Percentiles rank a stretch among this genome's conserved stretches.
Evolutionary conservation across 441 rosid species (phyloP).

Genomic region (Gossypium trilobum): DNA sequence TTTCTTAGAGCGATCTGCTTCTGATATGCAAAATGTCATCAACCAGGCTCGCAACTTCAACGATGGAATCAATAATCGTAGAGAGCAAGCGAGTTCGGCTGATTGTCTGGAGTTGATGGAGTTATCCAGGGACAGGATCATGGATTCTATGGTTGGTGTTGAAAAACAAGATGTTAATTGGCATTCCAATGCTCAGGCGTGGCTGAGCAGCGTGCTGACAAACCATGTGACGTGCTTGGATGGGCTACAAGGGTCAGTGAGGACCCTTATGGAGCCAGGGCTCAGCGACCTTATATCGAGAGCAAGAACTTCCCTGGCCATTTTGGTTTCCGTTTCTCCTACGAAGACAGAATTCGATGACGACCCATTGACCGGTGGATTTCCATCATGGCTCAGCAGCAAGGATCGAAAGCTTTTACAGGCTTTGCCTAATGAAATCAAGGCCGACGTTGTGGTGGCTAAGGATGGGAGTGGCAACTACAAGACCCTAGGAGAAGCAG

Average conservation of each 20-base stretch:
- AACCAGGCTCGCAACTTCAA: conserved; percentile 13
- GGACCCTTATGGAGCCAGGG: conserved; percentile 24
- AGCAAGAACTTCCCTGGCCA: conserved; percentile 42
- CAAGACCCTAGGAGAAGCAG: conserved; percentile 48
- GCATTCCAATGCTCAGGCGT: conserved; percentile 41
- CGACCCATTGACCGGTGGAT: conserved; percentile 6
- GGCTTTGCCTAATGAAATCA: conserved; percentile 22
- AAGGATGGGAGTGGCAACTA: conserved; percentile 58
- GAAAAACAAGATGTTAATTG: conserved; percentile 23
- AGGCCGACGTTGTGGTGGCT: conserved; percentile 47
- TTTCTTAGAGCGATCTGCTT: conserved; percentile 28
- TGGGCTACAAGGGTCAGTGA: conserved; percentile 29
- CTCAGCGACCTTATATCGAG: conserved; percentile 34
- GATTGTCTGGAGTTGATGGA: conserved; percentile 60
- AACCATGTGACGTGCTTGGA: conserved; percentile 62
- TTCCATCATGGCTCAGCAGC: conserved; percentile 49
- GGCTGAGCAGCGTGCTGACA: conserved; percentile 64
- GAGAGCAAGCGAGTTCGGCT: conserved; percentile 31
- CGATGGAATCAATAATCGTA: conserved; percentile 28
- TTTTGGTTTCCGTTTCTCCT: conserved; percentile 31
- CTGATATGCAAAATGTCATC: conserved; percentile 23
- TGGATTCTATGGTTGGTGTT: conserved; percentile 33
- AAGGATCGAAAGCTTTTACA: conserved; percentile 41
- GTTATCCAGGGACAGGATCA: conserved; percentile 40
- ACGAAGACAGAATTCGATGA: conserved; percentile 15